A percentile compares a stretch with the other conserved stretches of the same genome.
Conservation (phyloP, 225 moss, liverwort and hornwort genomes). For the Pleurozium schreberi region DNA sequence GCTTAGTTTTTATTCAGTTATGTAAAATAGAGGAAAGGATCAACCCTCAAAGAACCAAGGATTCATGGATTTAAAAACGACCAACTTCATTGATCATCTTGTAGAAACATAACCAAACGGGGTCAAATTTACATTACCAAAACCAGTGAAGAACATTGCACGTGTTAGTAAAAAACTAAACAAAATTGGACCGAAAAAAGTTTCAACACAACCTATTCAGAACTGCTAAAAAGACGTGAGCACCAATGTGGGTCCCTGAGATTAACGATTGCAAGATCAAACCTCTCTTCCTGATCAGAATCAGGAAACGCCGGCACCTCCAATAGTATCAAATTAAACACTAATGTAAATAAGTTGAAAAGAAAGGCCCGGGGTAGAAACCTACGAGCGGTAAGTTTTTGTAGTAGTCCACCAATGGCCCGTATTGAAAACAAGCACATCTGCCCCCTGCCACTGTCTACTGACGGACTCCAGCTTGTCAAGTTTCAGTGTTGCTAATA, state of each 20-base stretch:
- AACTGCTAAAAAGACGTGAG: not conserved
- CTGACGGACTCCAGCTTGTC: conserved; percentile 41
- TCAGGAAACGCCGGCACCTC: not conserved
- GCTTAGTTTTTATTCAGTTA: not conserved
- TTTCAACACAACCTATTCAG: not conserved
- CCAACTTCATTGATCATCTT: not conserved
- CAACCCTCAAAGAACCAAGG: not conserved
- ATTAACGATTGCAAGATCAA: not conserved
- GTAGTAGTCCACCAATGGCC: conserved; percentile 89
- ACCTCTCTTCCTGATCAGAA: not conserved
- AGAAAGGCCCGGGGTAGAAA: not conserved
- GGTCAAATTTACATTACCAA: not conserved
- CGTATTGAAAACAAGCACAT: conserved; percentile 75
- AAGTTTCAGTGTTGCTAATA: conserved; percentile 53
- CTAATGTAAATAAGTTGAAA: not conserved
- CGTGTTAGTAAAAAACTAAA: not conserved
- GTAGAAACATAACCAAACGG: not conserved
- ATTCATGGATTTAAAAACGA: not conserved
- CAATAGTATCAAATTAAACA: not conserved
- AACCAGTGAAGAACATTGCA: not conserved
- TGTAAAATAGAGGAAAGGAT: not conserved
- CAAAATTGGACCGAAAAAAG: not conserved
- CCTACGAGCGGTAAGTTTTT: conserved; percentile 65
- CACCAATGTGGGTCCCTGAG: not conserved
- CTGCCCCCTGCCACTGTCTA: conserved; percentile 34